Base-by-base conservation (phyloP, 805 yeast species). In the Saccharomycopsis schoenii region DNA sequence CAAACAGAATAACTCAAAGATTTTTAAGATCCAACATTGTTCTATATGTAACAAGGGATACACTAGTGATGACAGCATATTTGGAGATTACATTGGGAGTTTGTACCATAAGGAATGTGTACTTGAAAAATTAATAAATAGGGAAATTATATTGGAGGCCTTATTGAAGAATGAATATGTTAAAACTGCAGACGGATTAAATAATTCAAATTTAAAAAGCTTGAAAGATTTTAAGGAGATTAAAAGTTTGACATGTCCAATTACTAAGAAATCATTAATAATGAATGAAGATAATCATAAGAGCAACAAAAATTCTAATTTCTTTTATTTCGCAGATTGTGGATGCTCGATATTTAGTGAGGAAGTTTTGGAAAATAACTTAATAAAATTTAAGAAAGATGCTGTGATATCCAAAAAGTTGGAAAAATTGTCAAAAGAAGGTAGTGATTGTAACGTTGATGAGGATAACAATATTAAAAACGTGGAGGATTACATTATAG, bases 61-160 rank as follows among this genome's bases (percentile, higher is more conserved):
- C 69, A 61, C 76, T 65, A 66, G 74, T 89, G 19, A 64, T 66
- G n/a, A 67, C 67, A 4, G 86, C 86, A 72, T 88, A 1, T 86
- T 86, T 1, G 80, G 89, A 40, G 96, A 90, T 70, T 84, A 76
- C 68, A 73, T 73, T 57, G 97, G 97, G 0, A 69, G 75, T 37
- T 67, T 90, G 4, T 87, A 79, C 70, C 81, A 85, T 65, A 88
- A 87, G 63, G 88, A 83, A 61, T 71, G 83, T 36, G 69, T 88
- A 0, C 67, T 90, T 6, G 85, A 85, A 66, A 76, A 78, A 68
- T 68, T 90, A 4, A 65, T 87, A 1, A 72, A 74, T 12, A 69
- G 69, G 43, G 73, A 72, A 25, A 67, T 67, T 39, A 66, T 47
- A 24, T 10, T 47, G 52, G 34, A 47, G 12, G 21, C 21, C 2